Evolutionary conservation across 2,329 filamentous ascomycete genomes (phyloP).

Genomic region (Gnomoniopsis sp.): DNA sequence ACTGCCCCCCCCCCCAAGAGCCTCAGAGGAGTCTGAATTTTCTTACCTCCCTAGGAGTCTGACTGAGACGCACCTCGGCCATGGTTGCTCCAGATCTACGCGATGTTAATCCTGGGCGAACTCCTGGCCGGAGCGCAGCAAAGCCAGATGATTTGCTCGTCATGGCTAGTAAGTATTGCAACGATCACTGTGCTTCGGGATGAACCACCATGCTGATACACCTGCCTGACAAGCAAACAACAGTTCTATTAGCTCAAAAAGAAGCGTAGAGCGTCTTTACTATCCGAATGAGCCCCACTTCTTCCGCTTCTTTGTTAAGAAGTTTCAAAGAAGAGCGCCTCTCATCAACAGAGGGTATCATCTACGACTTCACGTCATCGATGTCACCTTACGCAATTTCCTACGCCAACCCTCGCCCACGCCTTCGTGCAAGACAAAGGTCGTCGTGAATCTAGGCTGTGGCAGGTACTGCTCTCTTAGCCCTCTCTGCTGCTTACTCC

Average conservation of each 20-base stretch:
- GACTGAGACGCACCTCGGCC: too few relatives aligned
- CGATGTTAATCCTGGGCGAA: background rate
- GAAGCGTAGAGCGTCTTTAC: slow-evolving; percentile 88
- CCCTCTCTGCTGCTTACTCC: background rate
- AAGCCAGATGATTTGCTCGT: slow-evolving; percentile 27
- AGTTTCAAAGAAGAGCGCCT: slow-evolving; percentile 77
- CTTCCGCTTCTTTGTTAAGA: slow-evolving; percentile 83
- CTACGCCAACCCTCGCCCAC: slow-evolving; percentile 44
- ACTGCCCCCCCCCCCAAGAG: too few relatives aligned
- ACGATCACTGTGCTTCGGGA: too few relatives aligned
- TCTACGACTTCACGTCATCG: slow-evolving; percentile 79
- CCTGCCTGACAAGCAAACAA: slow-evolving; percentile 56
- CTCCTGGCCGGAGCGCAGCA: background rate
- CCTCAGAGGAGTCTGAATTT: too few relatives aligned
- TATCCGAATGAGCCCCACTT: slow-evolving; percentile 74
- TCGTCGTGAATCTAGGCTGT: slow-evolving; percentile 82
- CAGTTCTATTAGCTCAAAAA: slow-evolving; percentile 87
- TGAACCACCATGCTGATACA: background rate
- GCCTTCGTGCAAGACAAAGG: slow-evolving; percentile 50
- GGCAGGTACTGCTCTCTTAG: slow-evolving; percentile 62
- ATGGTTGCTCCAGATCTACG: background rate
- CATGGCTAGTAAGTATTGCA: background rate
- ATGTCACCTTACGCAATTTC: slow-evolving; percentile 71
- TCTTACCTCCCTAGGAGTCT: too few relatives aligned
- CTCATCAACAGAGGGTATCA: slow-evolving; percentile 89